Percentiles rank a stretch among this genome's conserved stretches.
Evolutionary conservation across 2,329 filamentous ascomycete species (phyloP).

Genomic region (Corinectria fuckeliana): DNA sequence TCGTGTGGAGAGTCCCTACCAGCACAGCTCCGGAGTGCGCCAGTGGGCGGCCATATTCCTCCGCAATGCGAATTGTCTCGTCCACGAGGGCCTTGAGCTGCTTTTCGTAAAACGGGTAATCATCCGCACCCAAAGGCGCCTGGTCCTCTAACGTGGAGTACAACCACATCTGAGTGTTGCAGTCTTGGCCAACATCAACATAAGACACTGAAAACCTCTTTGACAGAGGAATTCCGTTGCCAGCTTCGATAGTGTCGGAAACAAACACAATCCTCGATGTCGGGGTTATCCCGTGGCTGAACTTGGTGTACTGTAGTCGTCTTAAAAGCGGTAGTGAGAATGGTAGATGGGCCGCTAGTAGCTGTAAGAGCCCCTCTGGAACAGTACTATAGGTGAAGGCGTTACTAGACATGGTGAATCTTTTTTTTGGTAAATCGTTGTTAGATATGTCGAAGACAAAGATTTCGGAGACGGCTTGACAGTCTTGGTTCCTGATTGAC

Average conservation of each 20-base stretch:
- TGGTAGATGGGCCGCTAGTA: slow-evolving; percentile 60
- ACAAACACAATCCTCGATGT: slow-evolving; percentile 52
- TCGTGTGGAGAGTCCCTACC: slow-evolving; percentile 43
- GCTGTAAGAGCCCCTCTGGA: slow-evolving; percentile 49
- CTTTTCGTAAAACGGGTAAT: slow-evolving; percentile 34
- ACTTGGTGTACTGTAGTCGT: slow-evolving; percentile 65
- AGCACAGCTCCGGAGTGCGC: slow-evolving; percentile 43
- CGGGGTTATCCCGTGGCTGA: slow-evolving; percentile 49
- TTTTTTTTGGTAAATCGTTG: background rate
- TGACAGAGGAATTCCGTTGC: background rate
- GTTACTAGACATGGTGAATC: slow-evolving; percentile 22
- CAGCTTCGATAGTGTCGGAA: slow-evolving; percentile 20
- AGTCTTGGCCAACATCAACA: slow-evolving; percentile 64
- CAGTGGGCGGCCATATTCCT: slow-evolving; percentile 26
- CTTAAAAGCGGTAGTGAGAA: slow-evolving; percentile 66
- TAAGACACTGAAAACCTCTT: slow-evolving; percentile 62
- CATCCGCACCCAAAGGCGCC: background rate
- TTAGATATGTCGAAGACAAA: slow-evolving; percentile 1
- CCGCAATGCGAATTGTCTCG: slow-evolving; percentile 39
- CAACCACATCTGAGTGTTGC: slow-evolving; percentile 70
- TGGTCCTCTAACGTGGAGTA: slow-evolving; percentile 60
- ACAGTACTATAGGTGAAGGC: slow-evolving; percentile 37
- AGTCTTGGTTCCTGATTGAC: no score
- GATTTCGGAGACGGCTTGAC: background rate
- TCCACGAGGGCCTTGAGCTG: slow-evolving; percentile 44